These are phyloP conservation scores for Urochloa ruziziensis DNA, from an alignment of 176 grass and related monocot genomes.

Conservation along the genomic window DNA sequence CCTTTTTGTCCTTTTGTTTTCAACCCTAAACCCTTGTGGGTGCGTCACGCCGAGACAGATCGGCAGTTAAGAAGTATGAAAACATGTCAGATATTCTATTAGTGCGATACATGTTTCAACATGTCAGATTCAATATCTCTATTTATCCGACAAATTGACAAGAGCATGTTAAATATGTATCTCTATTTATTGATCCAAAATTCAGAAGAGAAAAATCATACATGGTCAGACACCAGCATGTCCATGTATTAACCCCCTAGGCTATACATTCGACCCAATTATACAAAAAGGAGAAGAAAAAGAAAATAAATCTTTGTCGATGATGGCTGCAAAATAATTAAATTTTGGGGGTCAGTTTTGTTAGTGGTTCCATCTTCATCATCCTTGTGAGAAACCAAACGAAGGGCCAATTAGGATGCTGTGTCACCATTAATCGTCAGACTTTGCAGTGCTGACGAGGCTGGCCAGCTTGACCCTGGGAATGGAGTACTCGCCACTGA, in stretches of 20 bases:
- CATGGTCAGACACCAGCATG: constrained; percentile 11
- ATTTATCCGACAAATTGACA: not conserved
- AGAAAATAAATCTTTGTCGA: not conserved
- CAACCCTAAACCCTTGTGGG: not conserved
- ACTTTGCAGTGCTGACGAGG: constrained; percentile 38
- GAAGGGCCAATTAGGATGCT: not conserved
- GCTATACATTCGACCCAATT: constrained; percentile 38
- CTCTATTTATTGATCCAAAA: constrained; percentile 52
- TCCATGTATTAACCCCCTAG: constrained; percentile 25
- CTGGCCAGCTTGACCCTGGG: constrained; percentile 56
- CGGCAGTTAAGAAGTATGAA: not conserved
- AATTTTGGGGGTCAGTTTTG: constrained; percentile 32
- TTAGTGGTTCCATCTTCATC: constrained; percentile 40
- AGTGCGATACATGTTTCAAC: not conserved
- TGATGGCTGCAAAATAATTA: constrained; percentile 13
- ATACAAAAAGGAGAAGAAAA: not conserved
- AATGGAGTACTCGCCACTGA: constrained; percentile 50
- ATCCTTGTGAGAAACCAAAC: constrained; percentile 20
- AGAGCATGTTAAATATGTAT: not conserved
- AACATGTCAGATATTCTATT: not conserved
- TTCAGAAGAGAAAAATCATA: constrained; percentile 18
- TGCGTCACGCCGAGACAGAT: not conserved
- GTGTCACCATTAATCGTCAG: constrained; percentile 25
- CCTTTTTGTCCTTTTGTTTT: not conserved
- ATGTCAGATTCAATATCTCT: not conserved